phyloP scores from a whole-genome alignment of 2,329 filamentous ascomycete genomes.

The Pyrenochaeta sp. region DNA sequence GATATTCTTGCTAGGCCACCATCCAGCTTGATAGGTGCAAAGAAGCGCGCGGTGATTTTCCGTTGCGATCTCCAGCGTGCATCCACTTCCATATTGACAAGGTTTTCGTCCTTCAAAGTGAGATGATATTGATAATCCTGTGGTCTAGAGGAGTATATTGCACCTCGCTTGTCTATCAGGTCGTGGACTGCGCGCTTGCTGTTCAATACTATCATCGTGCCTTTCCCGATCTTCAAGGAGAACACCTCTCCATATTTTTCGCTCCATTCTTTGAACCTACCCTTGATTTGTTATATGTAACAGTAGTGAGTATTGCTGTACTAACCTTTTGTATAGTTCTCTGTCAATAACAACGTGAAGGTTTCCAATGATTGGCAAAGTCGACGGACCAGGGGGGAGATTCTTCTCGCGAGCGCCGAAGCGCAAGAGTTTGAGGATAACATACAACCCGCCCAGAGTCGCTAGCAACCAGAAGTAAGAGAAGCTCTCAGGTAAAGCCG shows the following conservation, averaged over 20 bases:
- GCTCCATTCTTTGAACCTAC: constrained; percentile 28
- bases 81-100: constrained; percentile 23
- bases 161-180: constrained; percentile 24
- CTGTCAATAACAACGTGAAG: constrained; percentile 27
- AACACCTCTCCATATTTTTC: constrained; percentile 26
- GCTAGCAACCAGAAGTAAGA: neutral
- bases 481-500: no score
- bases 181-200: constrained; percentile 24
- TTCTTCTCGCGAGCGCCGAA: constrained; percentile 24
- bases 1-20: constrained; percentile 23
- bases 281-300: constrained; percentile 5
- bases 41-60: constrained; percentile 27
- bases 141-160: constrained; percentile 21
- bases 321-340: constrained; percentile 22
- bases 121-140: constrained; percentile 19
- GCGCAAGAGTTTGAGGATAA: neutral
- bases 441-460: neutral
- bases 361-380: constrained; percentile 35
- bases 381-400: constrained; percentile 37
- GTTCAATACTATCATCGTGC: constrained; percentile 28
- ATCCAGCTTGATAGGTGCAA: constrained; percentile 29
- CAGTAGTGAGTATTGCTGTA: constrained; percentile 4
- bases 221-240: constrained; percentile 27
- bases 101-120: constrained; percentile 22
- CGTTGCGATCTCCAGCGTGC: constrained; percentile 27